Evolutionary conservation across 2,329 filamentous ascomycete genomes (phyloP).

Genomic region (Ceratocystis cubensis): DNA sequence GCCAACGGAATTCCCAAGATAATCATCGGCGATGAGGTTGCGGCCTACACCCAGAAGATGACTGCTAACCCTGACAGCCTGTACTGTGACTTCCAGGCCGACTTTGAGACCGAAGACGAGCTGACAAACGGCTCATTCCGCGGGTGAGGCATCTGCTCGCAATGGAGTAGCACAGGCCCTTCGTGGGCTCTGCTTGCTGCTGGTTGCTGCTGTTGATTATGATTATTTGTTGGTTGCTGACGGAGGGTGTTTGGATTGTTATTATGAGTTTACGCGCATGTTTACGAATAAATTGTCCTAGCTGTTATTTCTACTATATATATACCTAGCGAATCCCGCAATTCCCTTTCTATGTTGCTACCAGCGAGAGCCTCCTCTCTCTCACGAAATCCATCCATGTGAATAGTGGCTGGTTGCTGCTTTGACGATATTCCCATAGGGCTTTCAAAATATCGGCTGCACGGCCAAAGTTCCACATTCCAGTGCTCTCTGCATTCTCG

Average conservation of each 20-base stretch:
- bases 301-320: background rate
- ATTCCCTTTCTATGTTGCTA: background rate
- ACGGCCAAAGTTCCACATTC: conserved; percentile 18
- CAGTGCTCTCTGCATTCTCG: conserved; percentile 13
- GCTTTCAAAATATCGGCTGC: conserved; percentile 3
- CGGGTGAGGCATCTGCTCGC: conserved; percentile 2
- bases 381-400: conserved; percentile 19
- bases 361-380: background rate
- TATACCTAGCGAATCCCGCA: no score
- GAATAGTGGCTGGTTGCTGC: background rate
- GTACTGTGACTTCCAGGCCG: conserved; percentile 22
- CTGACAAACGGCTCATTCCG: conserved; percentile 21
- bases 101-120: conserved; percentile 22
- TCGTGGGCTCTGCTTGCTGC: no score
- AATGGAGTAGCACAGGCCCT: no score
- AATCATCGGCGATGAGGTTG: conserved; percentile 33
- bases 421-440: conserved; percentile 9
- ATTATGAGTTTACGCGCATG: background rate
- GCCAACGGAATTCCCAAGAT: conserved; percentile 27
- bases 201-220: no score
- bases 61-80: conserved; percentile 23
- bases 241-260: background rate
- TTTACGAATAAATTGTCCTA: background rate
- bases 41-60: conserved; percentile 28
- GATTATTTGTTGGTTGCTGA: no score